Base-by-base conservation (phyloP, 2,329 filamentous ascomycete species). In the Arthrinium phaeospermum region DNA sequence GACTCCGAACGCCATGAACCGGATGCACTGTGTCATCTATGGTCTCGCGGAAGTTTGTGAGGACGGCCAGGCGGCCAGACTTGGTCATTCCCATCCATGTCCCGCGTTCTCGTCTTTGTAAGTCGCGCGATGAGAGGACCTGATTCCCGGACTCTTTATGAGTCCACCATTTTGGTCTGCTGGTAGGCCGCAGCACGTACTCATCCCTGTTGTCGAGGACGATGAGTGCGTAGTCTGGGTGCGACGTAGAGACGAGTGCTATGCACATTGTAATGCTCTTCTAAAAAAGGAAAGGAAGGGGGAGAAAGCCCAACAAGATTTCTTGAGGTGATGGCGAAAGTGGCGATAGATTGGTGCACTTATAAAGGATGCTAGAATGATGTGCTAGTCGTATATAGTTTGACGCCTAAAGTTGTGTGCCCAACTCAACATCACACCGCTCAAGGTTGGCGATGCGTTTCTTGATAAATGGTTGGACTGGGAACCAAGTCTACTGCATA, bases 141-240 rank as follows among this genome's bases (percentile, higher is more conserved):
- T 85, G 75, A 57, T 81, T 74, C 19, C 84, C 83, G 45, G 84
- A 83, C 51, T 80, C 78, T 27, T 80, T 79, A 73, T 86, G 85
- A 61, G 80, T 85, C 90, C 90, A 92, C 90, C 90, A 92, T 80
- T 91, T 87, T 8, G 90, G 90, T 72, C 88, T 85, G 70, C 88
- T 90, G 1, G 90, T 92, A 4, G 90, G 90, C 41, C 90, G 86
- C 19, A 91, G 85, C 74, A 92, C 89, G 82, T 89, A 92, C 80
- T 92, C 93, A 84, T 96, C 93, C 77, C 93, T 89, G 81, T 96
- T 96, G 83, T 95, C 90, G 79, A 95, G 85, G 73, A 94, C 83
- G 77, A 96, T 92, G 73, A 95, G 86, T 37, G 92, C 88, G 82
- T 95, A 95, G 75, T 88, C 85, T 13, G 93, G 93, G 79, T 95